Evolutionary conservation across 23 red algal genomes (phyloP).

Genomic region (Pyropia yezoensis): DNA sequence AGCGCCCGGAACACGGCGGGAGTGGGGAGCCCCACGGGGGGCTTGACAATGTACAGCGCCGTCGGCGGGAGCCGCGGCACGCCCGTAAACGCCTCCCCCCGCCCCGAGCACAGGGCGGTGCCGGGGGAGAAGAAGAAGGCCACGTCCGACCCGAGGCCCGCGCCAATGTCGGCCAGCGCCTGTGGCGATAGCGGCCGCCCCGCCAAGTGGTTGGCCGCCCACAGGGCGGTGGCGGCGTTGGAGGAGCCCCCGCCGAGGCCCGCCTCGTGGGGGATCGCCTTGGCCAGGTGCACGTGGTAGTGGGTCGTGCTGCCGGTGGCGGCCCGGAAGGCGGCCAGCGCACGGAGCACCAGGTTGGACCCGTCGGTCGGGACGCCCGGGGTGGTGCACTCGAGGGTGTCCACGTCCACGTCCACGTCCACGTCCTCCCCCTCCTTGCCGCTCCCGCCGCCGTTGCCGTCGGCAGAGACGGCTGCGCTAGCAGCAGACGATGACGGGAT

Average conservation of each 20-base stretch:
- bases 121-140: constrained; percentile 93
- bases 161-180: constrained; percentile 64
- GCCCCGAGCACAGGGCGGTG: constrained; percentile 86
- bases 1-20: constrained; percentile 56
- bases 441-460: too few species aligned
- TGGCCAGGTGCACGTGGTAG: constrained; percentile 77
- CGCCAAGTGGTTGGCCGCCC: constrained; percentile 75
- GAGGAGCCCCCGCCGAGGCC: constrained; percentile 89
- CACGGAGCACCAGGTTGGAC: constrained; percentile 76
- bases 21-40: constrained; percentile 56
- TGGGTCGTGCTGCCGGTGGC: constrained; percentile 27
- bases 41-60: constrained; percentile 87
- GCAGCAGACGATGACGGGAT: too few species aligned
- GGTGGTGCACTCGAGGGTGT: constrained; percentile 56
- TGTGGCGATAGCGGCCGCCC: constrained; percentile 34
- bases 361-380: constrained; percentile 60
- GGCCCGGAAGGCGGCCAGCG: constrained; percentile 61
- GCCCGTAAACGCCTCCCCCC: constrained; percentile 48
- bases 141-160: constrained; percentile 79
- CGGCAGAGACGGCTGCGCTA: too few species aligned
- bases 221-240: constrained; percentile 95
- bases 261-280: constrained; percentile 68
- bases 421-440: neutral
- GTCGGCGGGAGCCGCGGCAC: constrained; percentile 40
- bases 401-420: constrained; percentile 18